phyloP scores from a whole-genome alignment of 1,284 basidiomycete genomes.

The Cryptococcus hybrid region DNA sequence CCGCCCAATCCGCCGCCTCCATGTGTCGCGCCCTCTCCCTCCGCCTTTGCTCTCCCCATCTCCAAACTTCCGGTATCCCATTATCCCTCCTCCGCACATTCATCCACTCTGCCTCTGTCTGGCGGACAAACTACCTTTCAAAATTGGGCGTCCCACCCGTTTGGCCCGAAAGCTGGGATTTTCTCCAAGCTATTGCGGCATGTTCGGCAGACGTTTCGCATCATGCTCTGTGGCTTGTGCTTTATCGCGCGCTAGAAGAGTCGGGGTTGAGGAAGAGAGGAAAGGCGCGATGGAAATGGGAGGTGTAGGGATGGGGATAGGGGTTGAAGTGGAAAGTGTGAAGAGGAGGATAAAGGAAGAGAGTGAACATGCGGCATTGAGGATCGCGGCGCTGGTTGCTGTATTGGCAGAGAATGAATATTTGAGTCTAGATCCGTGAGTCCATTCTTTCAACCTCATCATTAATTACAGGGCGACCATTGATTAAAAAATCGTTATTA shows the following conservation, averaged over 20 bases:
- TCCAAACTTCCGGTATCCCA: slow-evolving; percentile 71
- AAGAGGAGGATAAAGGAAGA: slow-evolving; percentile 72
- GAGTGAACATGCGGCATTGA: slow-evolving; percentile 75
- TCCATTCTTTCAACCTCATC: neutral
- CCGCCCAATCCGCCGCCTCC: slow-evolving; percentile 73
- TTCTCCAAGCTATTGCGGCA: slow-evolving; percentile 72
- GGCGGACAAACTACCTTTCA: slow-evolving; percentile 72
- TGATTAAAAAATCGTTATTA: slow-evolving; percentile 2
- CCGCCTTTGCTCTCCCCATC: slow-evolving; percentile 71
- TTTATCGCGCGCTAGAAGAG: slow-evolving; percentile 62
- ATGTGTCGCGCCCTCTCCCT: slow-evolving; percentile 74
- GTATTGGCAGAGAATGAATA: slow-evolving; percentile 81
- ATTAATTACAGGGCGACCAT: neutral
- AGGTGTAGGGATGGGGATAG: neutral
- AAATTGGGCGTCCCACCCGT: slow-evolving; percentile 79
- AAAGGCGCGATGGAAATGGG: neutral
- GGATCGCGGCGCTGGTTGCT: slow-evolving; percentile 79
- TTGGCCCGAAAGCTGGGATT: slow-evolving; percentile 83
- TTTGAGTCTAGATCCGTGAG: slow-evolving; percentile 55
- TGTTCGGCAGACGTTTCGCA: slow-evolving; percentile 82
- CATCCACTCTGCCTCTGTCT: slow-evolving; percentile 63
- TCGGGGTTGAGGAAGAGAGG: slow-evolving; percentile 65
- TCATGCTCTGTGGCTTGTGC: slow-evolving; percentile 73
- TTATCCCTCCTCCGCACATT: slow-evolving; percentile 62
- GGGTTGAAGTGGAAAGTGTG: slow-evolving; percentile 60